Percentiles rank a stretch among this genome's conserved stretches.
phyloP scores from a whole-genome alignment of 257 asterid species.

The Schizonepeta tenuifolia region DNA sequence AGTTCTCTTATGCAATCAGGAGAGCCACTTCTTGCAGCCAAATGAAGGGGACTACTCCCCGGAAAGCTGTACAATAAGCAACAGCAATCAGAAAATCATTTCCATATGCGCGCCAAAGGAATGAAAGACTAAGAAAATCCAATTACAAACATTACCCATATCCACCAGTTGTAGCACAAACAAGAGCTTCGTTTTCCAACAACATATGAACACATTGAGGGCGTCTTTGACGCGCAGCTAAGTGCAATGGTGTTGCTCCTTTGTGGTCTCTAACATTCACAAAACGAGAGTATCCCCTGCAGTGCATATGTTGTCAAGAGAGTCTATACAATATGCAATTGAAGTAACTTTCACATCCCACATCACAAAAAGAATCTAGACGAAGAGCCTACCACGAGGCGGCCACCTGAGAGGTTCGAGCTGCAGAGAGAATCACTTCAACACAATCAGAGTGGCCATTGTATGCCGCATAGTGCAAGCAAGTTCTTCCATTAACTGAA shows the following conservation, averaged over 20 bases:
- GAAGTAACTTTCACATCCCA: background rate
- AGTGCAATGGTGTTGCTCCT: slow-evolving; percentile 91
- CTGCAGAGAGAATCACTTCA: slow-evolving; percentile 66
- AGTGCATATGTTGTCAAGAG: background rate
- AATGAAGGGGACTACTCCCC: slow-evolving; percentile 93
- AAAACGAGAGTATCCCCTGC: slow-evolving; percentile 86
- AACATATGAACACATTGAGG: slow-evolving; percentile 67
- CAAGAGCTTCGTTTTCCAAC: slow-evolving; percentile 78
- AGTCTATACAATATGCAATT: background rate
- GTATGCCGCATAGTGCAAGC: slow-evolving; percentile 95
- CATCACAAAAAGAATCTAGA: slow-evolving; percentile 3
- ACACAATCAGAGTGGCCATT: slow-evolving; percentile 87
- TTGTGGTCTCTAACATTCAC: slow-evolving; percentile 85
- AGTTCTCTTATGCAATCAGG: slow-evolving; percentile 80
- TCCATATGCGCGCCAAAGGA: background rate
- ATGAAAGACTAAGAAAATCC: background rate
- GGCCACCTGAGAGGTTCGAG: slow-evolving; percentile 72
- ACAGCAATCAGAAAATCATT: background rate
- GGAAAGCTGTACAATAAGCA: slow-evolving; percentile 50
- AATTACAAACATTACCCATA: slow-evolving; percentile 56
- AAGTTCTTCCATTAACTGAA: slow-evolving; percentile 78
- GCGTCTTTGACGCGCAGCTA: slow-evolving; percentile 71
- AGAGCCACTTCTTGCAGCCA: slow-evolving; percentile 97
- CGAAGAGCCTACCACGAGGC: slow-evolving; percentile 66
- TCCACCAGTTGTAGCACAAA: slow-evolving; percentile 80